These are phyloP conservation scores for Botrytis cinerea DNA, from an alignment of 2,329 filamentous ascomycete species.

Conservation along the genomic window DNA sequence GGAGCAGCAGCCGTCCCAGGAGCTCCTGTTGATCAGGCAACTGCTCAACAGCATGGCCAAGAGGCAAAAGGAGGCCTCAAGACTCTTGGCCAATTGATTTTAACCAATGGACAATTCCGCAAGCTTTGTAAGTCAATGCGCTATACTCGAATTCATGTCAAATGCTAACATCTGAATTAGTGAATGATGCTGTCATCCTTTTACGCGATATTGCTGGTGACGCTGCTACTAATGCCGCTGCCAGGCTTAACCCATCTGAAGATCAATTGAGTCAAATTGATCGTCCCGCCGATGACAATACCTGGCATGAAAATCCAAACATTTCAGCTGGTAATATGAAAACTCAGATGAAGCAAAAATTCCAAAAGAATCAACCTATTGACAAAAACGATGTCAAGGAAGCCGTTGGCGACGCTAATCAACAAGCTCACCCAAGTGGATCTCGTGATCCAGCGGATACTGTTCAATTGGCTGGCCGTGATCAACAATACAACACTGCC, in stretches of 20 bases:
- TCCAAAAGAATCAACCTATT: constrained; percentile 55
- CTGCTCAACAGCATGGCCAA: constrained; percentile 79
- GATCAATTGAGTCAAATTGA: constrained; percentile 79
- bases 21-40: constrained; percentile 72
- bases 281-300: constrained; percentile 82
- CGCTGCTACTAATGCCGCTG: constrained; percentile 77
- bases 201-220: constrained; percentile 91
- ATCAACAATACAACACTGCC: constrained; percentile 47
- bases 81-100: constrained; percentile 82
- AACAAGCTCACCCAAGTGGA: constrained; percentile 57
- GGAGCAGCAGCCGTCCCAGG: constrained; percentile 62
- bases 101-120: constrained; percentile 82
- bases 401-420: constrained; percentile 57
- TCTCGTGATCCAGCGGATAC: constrained; percentile 58
- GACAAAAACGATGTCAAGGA: constrained; percentile 61
- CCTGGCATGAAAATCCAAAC: constrained; percentile 87
- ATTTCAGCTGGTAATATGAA: constrained; percentile 70
- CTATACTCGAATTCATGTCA: background rate
- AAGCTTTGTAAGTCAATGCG: constrained; percentile 31
- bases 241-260: constrained; percentile 73
- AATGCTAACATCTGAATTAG: constrained; percentile 41
- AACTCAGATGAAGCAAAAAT: constrained; percentile 62
- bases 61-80: constrained; percentile 82
- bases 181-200: constrained; percentile 78
- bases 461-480: constrained; percentile 49